phyloP scores from a whole-genome alignment of 2,329 filamentous ascomycete genomes.

The Davidsoniella australis region DNA sequence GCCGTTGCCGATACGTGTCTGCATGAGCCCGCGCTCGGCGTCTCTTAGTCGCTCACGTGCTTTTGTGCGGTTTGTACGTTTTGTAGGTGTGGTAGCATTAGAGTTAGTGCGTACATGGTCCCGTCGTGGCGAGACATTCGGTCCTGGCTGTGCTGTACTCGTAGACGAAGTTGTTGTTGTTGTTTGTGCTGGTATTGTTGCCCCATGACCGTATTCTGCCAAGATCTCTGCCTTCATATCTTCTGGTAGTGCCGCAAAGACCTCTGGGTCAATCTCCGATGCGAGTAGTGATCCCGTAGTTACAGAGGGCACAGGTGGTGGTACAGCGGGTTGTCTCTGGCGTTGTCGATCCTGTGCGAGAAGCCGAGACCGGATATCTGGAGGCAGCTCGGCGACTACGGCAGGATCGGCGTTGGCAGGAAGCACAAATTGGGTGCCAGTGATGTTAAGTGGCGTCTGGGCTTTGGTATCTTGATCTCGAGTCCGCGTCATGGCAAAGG shows the following conservation, averaged over 20 bases:
- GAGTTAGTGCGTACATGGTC: not conserved
- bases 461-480: constrained; percentile 34
- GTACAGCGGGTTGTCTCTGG: not conserved
- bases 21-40: constrained; percentile 44
- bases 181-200: constrained; percentile 18
- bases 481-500: constrained; percentile 32
- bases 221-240: constrained; percentile 76
- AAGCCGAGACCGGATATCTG: constrained; percentile 64
- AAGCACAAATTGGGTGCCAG: constrained; percentile 82
- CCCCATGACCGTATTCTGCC: constrained; percentile 42
- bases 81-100: constrained; percentile 11
- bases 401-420: constrained; percentile 65
- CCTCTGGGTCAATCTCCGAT: constrained; percentile 71
- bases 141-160: not conserved
- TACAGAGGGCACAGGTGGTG: not conserved
- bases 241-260: constrained; percentile 65
- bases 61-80: constrained; percentile 24
- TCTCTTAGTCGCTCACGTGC: constrained; percentile 34
- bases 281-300: constrained; percentile 38
- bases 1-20: constrained; percentile 28
- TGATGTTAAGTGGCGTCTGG: constrained; percentile 55
- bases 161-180: not conserved
- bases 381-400: constrained; percentile 70
- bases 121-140: not conserved
- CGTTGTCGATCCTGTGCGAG: constrained; percentile 34